Base-by-base conservation (phyloP, 1,284 basidiomycete species). In the Cutaneotrichosporon sp. region DNA sequence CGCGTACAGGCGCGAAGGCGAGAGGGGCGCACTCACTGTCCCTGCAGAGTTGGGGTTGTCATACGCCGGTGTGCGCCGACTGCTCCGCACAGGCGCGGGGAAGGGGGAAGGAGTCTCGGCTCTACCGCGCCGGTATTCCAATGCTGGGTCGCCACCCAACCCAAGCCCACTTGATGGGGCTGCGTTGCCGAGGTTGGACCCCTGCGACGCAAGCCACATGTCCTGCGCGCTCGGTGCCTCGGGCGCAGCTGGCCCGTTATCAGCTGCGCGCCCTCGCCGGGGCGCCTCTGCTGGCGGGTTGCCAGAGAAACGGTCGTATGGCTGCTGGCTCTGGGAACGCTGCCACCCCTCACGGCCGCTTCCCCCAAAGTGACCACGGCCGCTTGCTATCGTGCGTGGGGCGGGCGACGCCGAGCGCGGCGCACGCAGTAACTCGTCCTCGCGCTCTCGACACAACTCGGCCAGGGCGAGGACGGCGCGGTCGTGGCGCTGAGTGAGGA, bases 401-500 rank as follows among this genome's bases (percentile, higher is more conserved):
- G 78, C 77, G 8, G 80, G 80, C n/a, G 80, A 81, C 11, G 76
- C 71, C 4, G 80, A 81, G 46, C 81, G 72, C n/a, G 80, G 80
- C 4, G 80, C 80, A 10, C 78, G 73, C 38, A 77, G 73, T 8
- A 81, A 72, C 62, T 82, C 81, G 58, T 82, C 81, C 46, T 82
- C 81, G 16, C 81, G 74, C 65, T 82, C 81, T 55, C 74, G 90
- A 73, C 92, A 94, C 14, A 95, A 84, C 70, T 92, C 89, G 4
- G 91, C 87, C 22, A 94, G 83, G 4, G 90, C 90, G 14, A 89
- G 79, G 31, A 91, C 86, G 1, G 91, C 90, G 56, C 91, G 87
- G 60, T 92, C 90, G 0, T 90, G 91, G 11, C 91, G 87, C 69
- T 84, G 81, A 4, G 88, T 85, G 36, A 95, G 82, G 62, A 95